Evolutionary conservation across 202 grass and related monocot species (phyloP), one percentile per base, ranked within the genome.

Genomic region (Panicum virgatum): DNA sequence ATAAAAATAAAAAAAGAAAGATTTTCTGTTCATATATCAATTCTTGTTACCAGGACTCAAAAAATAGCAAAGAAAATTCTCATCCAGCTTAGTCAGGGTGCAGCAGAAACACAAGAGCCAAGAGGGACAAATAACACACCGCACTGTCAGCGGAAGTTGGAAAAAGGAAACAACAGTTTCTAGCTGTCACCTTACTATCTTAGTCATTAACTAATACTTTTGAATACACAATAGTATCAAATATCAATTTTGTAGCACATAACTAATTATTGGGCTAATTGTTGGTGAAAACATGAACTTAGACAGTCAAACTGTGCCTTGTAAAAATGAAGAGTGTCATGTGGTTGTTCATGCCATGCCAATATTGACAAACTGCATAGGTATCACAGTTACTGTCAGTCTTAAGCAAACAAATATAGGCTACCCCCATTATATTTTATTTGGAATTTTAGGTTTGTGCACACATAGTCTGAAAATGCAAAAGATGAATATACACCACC

Each of bases 121-220:
- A 70, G 36, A 70, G 15, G 38, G 19, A 12, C 14, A 52, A 44
- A 43, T 50, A 62, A 12, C 0, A 9, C 1, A 66, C 4, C 34
- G 13, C 16, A 79, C 37, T 56, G 22, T 72, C 53, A 59, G 26
- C 4, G 65, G 37, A 52, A 20, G 7, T 71, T 71, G 34, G 3
- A 0, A 46, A 0, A 53, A 83, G 20, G 7, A 64, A 62, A 48
- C 15, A 38, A 30, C 13, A 13, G 20, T 72, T 64, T 72, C 20
- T 78, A 78, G 75, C 44, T 51, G 53, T 52, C 34, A 36, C 36
- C 23, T 78, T 66, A 22, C 47, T 43, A 83, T 43, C 20, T 82
- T 56, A 56, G 23, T 56, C 53, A 54, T 9, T 23, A 11, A 23
- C 50, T 52, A 52, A 52, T 8, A 56, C 3, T 56, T 56, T 23